Evolutionary conservation across 495 filamentous ascomycete genomes (phyloP).

Genomic region (Aspergillus sparsus): DNA sequence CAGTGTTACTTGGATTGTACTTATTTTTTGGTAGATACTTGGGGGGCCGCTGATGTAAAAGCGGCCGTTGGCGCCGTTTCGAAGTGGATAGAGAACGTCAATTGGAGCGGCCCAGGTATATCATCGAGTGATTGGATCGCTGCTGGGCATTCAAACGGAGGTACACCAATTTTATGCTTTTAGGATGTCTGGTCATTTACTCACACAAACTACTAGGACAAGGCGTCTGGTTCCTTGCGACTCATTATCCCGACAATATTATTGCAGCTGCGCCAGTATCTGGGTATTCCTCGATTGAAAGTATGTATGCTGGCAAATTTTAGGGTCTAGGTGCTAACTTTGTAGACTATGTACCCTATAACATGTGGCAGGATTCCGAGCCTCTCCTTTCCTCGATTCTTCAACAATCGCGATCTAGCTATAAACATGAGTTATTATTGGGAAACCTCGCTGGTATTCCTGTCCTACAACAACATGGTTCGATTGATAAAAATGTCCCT

Average conservation of each 20-base stretch:
- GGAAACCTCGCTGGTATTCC: slow-evolving; percentile 56
- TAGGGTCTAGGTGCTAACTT: slow-evolving; percentile 14
- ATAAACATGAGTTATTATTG: slow-evolving; percentile 56
- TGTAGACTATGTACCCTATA: slow-evolving; percentile 61
- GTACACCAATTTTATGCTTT: slow-evolving; percentile 15
- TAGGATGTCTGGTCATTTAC: slow-evolving; percentile 12
- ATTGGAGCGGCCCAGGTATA: slow-evolving; percentile 50
- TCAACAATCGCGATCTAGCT: slow-evolving; percentile 49
- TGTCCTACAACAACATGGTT: slow-evolving; percentile 58
- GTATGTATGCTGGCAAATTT: slow-evolving; percentile 30
- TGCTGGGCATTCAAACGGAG: slow-evolving; percentile 61
- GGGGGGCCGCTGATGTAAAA: slow-evolving; percentile 60
- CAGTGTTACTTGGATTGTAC: neutral
- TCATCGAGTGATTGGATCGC: slow-evolving; percentile 54
- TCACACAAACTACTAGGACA: slow-evolving; percentile 38
- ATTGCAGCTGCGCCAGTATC: slow-evolving; percentile 58
- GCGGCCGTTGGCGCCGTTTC: slow-evolving; percentile 52
- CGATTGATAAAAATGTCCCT: slow-evolving; percentile 60
- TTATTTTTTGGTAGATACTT: slow-evolving; percentile 41
- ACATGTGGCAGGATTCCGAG: slow-evolving; percentile 55
- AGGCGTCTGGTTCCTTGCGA: slow-evolving; percentile 59
- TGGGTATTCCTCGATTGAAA: slow-evolving; percentile 61
- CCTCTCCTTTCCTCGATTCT: slow-evolving; percentile 47
- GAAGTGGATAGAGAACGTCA: slow-evolving; percentile 49
- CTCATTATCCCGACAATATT: slow-evolving; percentile 59